These are phyloP conservation scores for Mycosphaerella sp. DNA, from an alignment of 2,329 filamentous ascomycete genomes.

Conservation along the genomic window DNA sequence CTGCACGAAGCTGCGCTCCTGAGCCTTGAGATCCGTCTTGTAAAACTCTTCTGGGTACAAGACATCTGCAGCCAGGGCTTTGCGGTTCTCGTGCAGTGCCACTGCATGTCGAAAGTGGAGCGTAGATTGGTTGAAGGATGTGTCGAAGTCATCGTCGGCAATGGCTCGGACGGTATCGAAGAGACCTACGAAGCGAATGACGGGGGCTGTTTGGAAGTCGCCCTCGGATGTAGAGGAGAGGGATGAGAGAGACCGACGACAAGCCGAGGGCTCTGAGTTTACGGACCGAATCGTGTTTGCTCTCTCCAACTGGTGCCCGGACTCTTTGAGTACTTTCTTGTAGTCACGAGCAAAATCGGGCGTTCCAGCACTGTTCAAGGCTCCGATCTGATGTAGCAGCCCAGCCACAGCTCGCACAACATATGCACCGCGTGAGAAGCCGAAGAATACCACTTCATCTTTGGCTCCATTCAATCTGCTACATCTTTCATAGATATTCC, in stretches of 20 bases:
- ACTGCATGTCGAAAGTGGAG: constrained; percentile 37
- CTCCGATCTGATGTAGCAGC: constrained; percentile 36
- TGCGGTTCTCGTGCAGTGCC: constrained; percentile 37
- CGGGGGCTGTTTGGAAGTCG: constrained; percentile 26
- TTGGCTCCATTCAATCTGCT: constrained; percentile 17
- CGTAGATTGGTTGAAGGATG: constrained; percentile 34
- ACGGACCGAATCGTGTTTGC: neutral
- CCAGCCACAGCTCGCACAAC: constrained; percentile 39
- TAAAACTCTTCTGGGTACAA: constrained; percentile 23
- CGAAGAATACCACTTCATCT: constrained; percentile 40
- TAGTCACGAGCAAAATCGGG: constrained; percentile 29
- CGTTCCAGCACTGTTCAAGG: constrained; percentile 22
- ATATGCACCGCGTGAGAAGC: constrained; percentile 39
- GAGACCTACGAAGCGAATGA: constrained; percentile 37
- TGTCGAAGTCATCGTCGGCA: constrained; percentile 29
- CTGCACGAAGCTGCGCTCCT: constrained; percentile 32
- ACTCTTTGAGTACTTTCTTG: constrained; percentile 26
- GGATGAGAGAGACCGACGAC: constrained; percentile 9
- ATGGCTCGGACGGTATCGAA: constrained; percentile 37
- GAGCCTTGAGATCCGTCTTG: constrained; percentile 11
- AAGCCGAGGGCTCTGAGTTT: neutral
- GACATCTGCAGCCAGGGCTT: constrained; percentile 27
- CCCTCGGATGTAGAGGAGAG: constrained; percentile 9
- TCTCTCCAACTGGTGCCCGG: constrained; percentile 3
- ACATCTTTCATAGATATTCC: constrained; percentile 25